Base-by-base conservation (phyloP, 176 grass and related monocot genomes). In the Pontederia crassipes region DNA sequence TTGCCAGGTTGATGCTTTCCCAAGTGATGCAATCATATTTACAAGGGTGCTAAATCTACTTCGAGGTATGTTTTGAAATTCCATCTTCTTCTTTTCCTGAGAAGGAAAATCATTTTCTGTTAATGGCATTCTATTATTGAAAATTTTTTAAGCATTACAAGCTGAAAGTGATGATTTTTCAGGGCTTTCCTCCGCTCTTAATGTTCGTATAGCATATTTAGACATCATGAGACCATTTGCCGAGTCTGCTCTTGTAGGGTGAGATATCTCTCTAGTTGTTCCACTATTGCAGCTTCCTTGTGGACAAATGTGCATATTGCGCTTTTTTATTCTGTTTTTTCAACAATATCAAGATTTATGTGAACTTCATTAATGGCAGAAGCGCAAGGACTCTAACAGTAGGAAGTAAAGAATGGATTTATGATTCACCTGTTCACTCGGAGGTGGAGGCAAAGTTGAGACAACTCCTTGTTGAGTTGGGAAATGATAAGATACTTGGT, bases 151-250 rank as follows among this genome's bases (percentile, higher is more conserved):
- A 55, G 8, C 10, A 45, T 24, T 59, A 48, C 47, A 63, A 11
- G 67, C 67, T 40, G 32, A 52, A 9, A 14, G 61, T 48, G 47
- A 10, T 63, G 58, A 45, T 26, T 4, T 15, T 81, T 35, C 72
- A 97, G 93, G 93, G 15, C 87, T 97, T 81, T 97, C 93, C 64
- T 80, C 83, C 74, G 83, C 74, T 8, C 81, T 97, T 53, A 80
- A 91, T 88, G 93, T 97, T 68, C 80, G 49, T 45, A 92, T 97
- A 77, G 66, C 75, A 58, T 97, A 97, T 77, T 76, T 91, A 35
- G 93, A 92, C 67, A 86, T 97, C 59, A 97, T 97, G 93, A 97
- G 79, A 65, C 93, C 93, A 66, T 97, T 97, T 86, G 87, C 93
- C 57, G 93, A 97, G 79, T 97, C 93, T 65, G 77, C 87, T 76